Evolutionary conservation across 108 stramenopile species (phyloP), one percentile per base, ranked within the genome.

Genomic region (Cyclotella atomus): DNA sequence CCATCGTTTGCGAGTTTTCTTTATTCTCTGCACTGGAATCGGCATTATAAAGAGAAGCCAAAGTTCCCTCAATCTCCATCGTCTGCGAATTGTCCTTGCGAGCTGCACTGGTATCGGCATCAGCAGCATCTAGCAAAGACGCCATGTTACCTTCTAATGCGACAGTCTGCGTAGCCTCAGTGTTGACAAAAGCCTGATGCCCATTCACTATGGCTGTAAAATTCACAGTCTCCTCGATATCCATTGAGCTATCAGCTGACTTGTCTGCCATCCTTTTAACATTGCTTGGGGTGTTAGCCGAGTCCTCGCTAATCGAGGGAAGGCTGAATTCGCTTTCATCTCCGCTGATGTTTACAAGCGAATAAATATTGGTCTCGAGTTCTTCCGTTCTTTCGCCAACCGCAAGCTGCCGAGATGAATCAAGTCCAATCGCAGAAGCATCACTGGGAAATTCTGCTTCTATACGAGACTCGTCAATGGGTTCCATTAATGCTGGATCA

Each of bases 361-460:
- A 25, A 38, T 75, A 56, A 61, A 88, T 79, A 49, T 88, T 83
- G 0, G 76, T 67, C 75, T 87, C 87, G 19, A 88, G 62, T 28
- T 87, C 87, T 29, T 83, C 80, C 41, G 88, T 87, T 36, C 49
- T 70, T 32, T 75, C 80, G 15, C 28, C 66, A 8, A 7, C 16
- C 23, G 20, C 46, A 45, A 67, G 38, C 30, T 47, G 36, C 19
- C 28, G 55, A 57, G 59, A 56, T 83, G 24, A 71, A 49, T 5
- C 16, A 36, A 57, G 71, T 70, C 24, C 52, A 33, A 20, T 54
- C 9, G 35, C 53, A 24, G 52, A 50, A 16, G 74, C 70, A n/a
- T 81, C 79, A 34, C 79, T 75, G 21, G 65, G 46, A 46, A 82
- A 75, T 19, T 73, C 75, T 19, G 59, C 17, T 25, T 57, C 59